These are phyloP conservation scores for Aristolochia fimbriata DNA, from an alignment of 164 flowering plant genomes.

Conservation along the genomic window DNA sequence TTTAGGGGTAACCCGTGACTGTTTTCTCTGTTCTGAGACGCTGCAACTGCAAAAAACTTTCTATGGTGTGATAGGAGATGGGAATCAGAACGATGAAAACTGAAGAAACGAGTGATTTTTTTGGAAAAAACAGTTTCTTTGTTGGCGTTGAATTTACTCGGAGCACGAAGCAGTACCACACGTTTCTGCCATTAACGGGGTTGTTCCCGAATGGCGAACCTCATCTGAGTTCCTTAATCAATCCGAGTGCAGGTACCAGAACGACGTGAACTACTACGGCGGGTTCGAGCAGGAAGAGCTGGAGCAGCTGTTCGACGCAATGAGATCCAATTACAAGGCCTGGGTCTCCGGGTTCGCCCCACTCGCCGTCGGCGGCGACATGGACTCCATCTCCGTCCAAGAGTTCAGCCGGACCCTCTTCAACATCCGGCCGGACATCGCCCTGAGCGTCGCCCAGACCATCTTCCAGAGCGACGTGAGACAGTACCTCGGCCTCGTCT, in stretches of 20 bases:
- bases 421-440: slow-evolving; percentile 47
- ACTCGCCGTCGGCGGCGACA: slow-evolving; percentile 38
- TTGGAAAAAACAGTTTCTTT: too few species aligned
- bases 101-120: too few species aligned
- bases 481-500: slow-evolving; percentile 18
- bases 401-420: slow-evolving; percentile 48
- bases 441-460: slow-evolving; percentile 27
- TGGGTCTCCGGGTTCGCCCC: slow-evolving; percentile 49
- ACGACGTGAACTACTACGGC: slow-evolving; percentile 38
- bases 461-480: slow-evolving; percentile 35
- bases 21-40: too few species aligned
- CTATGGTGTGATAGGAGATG: too few species aligned
- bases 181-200: too few species aligned
- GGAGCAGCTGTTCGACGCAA: slow-evolving; percentile 33
- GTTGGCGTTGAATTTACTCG: too few species aligned
- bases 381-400: slow-evolving; percentile 40
- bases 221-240: background rate
- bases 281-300: slow-evolving; percentile 47
- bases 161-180: too few species aligned
- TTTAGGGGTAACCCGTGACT: too few species aligned
- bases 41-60: too few species aligned
- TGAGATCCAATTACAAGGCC: slow-evolving; percentile 36
- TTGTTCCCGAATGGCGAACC: too few species aligned
- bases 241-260: slow-evolving; percentile 29
- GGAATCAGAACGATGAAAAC: too few species aligned